phyloP scores from a whole-genome alignment of 2,329 filamentous ascomycete species.

The Sarocladium strictum region DNA sequence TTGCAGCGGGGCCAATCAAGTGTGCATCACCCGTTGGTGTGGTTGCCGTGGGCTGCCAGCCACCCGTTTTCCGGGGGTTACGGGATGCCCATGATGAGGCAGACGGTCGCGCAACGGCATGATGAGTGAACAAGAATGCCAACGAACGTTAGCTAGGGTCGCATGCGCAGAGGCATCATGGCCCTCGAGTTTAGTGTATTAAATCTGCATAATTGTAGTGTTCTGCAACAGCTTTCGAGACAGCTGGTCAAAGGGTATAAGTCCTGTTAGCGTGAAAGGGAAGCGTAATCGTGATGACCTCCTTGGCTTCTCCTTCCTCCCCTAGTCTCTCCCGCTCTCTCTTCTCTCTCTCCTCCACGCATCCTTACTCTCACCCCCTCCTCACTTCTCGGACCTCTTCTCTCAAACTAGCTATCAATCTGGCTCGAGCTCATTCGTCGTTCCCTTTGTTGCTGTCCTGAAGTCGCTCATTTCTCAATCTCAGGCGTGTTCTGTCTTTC shows the following conservation, averaged over 20 bases:
- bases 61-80: neutral
- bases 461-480: constrained; percentile 8
- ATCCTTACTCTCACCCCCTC: constrained; percentile 7
- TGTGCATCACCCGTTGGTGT: constrained; percentile 1
- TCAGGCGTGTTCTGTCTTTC: neutral
- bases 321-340: too few relatives aligned
- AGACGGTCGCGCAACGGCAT: neutral
- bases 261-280: neutral
- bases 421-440: neutral
- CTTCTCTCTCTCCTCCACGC: constrained; percentile 11
- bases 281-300: constrained; percentile 7
- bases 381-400: constrained; percentile 1
- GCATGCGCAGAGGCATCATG: too few relatives aligned
- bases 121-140: too few relatives aligned
- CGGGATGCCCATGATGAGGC: too few relatives aligned
- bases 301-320: neutral
- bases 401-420: neutral
- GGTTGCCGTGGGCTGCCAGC: constrained; percentile 8
- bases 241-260: neutral
- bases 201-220: too few relatives aligned
- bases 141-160: too few relatives aligned
- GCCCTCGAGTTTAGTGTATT: too few relatives aligned
- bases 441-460: constrained; percentile 8
- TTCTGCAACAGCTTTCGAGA: too few relatives aligned
- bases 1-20: constrained; percentile 8